Conservation (phyloP, 768 basidiomycete genomes). For the Leccinum variicolor region DNA sequence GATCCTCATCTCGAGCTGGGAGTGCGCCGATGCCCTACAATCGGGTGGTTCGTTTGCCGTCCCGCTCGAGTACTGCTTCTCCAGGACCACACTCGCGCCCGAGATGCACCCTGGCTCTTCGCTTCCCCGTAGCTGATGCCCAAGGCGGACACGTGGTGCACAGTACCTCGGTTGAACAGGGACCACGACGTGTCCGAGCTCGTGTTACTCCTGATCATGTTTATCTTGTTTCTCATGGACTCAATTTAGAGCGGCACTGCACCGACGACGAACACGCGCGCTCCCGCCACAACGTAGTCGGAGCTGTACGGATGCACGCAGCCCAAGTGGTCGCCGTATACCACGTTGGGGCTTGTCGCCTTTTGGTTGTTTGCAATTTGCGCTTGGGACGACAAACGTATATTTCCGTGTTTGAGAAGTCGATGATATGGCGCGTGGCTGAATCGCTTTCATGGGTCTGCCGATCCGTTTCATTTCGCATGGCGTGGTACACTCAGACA, state of each 20-base stretch:
- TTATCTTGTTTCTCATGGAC: constrained; percentile 30
- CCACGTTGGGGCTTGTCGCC: constrained; percentile 45
- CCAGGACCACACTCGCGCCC: constrained; percentile 49
- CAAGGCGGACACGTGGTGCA: constrained; percentile 38
- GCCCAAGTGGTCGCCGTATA: constrained; percentile 44
- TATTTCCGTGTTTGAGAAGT: constrained; percentile 74
- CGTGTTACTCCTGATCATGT: constrained; percentile 44
- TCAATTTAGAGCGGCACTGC: constrained; percentile 44
- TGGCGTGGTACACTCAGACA: constrained; percentile 34
- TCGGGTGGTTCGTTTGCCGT: constrained; percentile 50
- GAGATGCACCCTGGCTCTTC: constrained; percentile 65
- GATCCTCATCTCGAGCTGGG: constrained; percentile 63
- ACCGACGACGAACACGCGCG: constrained; percentile 41
- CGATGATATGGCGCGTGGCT: constrained; percentile 64
- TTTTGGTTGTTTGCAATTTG: constrained; percentile 60
- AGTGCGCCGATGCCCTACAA: constrained; percentile 64
- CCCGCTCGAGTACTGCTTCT: constrained; percentile 56
- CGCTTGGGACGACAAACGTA: constrained; percentile 73
- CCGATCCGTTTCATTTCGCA: constrained; percentile 15
- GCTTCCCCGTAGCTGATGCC: constrained; percentile 37
- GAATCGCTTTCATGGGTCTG: neutral
- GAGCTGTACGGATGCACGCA: constrained; percentile 34
- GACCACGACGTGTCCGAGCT: constrained; percentile 96
- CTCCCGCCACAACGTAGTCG: constrained; percentile 3
- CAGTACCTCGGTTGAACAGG: constrained; percentile 59